phyloP scores from a whole-genome alignment of 1,284 basidiomycete species.

The Abortiporus biennis region DNA sequence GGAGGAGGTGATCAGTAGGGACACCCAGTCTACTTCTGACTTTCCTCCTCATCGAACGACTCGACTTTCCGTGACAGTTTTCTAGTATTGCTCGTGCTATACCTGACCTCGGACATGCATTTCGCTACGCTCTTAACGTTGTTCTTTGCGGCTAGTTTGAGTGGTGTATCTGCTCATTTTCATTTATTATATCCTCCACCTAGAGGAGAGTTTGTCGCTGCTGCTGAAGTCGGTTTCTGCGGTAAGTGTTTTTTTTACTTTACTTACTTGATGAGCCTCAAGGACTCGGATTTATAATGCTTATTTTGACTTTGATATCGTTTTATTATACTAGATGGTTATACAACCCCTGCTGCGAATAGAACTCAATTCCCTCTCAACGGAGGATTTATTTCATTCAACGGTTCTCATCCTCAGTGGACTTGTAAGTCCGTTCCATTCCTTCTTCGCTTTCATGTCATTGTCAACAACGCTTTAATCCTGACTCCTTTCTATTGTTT shows the following conservation, averaged over 20 bases:
- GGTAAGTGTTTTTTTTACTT: conserved; percentile 28
- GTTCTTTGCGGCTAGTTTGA: background rate
- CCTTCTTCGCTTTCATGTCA: background rate
- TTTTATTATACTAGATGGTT: conserved; percentile 39
- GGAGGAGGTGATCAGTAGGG: too few species aligned
- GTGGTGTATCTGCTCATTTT: conserved; percentile 45
- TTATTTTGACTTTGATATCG: background rate
- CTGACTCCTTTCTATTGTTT: background rate
- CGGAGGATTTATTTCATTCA: conserved; percentile 41
- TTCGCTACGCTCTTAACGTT: too few species aligned
- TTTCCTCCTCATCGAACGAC: too few species aligned
- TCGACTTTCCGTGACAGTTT: too few species aligned
- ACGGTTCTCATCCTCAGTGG: conserved; percentile 46
- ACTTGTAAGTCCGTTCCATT: conserved; percentile 30
- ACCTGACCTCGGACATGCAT: too few species aligned
- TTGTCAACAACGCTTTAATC: too few species aligned
- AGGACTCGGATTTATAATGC: background rate
- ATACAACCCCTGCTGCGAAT: conserved; percentile 28
- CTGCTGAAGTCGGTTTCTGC: conserved; percentile 47
- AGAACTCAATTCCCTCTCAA: conserved; percentile 55
- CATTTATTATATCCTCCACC: conserved; percentile 55
- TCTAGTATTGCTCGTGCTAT: too few species aligned
- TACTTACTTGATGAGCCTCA: too few species aligned
- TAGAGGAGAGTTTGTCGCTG: conserved; percentile 47
- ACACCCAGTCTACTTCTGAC: too few species aligned